phyloP scores from a whole-genome alignment of 2,329 filamentous ascomycete genomes.

The Raffaelea ambrosiae region DNA sequence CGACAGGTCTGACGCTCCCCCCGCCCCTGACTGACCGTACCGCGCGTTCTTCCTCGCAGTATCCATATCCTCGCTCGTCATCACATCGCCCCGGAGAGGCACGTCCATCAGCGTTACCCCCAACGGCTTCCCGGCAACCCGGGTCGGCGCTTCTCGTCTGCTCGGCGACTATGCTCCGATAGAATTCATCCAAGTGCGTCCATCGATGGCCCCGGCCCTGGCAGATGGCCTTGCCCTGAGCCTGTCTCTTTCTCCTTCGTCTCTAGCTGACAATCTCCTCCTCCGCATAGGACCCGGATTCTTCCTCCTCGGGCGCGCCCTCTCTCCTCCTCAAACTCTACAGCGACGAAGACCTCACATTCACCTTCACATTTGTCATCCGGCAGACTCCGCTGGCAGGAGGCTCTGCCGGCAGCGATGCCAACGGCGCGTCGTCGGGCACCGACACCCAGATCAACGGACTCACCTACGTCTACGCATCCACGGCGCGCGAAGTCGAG shows the following conservation, averaged over 20 bases:
- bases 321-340: conserved; percentile 77
- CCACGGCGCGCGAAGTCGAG: conserved; percentile 78
- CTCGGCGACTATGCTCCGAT: conserved; percentile 65
- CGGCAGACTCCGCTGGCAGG: conserved; percentile 39
- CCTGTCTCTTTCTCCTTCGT: conserved; percentile 2
- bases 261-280: not conserved
- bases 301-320: conserved; percentile 39
- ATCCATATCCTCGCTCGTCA: conserved; percentile 72
- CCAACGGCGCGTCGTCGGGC: conserved; percentile 37
- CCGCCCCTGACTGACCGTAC: no score
- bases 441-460: conserved; percentile 75
- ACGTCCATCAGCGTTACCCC: conserved; percentile 70
- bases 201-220: no score
- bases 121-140: conserved; percentile 79
- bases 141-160: conserved; percentile 65
- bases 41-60: no score
- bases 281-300: conserved; percentile 64
- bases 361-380: conserved; percentile 87
- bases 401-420: conserved; percentile 18
- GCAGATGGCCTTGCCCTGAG: no score
- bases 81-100: conserved; percentile 73
- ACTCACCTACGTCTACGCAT: conserved; percentile 86
- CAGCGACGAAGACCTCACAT: conserved; percentile 86
- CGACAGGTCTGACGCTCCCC: no score
- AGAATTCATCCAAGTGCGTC: conserved; percentile 78